Percentiles rank a stretch among this genome's conserved stretches.
Evolutionary conservation across 2,329 filamentous ascomycete species (phyloP).

Genomic region (Monosporascus sp.): DNA sequence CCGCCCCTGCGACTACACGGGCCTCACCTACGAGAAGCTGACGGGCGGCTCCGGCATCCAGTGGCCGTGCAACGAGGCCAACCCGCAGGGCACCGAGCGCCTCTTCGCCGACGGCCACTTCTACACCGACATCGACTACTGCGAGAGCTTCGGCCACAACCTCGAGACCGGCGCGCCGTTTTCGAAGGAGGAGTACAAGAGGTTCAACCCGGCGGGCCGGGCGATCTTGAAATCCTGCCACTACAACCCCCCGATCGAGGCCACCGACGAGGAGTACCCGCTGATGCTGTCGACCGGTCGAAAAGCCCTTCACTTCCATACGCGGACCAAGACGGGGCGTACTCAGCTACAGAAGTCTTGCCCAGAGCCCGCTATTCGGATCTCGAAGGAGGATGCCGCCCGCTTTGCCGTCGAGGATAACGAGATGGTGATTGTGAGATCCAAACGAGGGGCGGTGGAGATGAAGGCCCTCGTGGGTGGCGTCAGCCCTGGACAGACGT

Average conservation of each 20-base stretch:
- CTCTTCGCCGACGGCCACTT: constrained; percentile 29
- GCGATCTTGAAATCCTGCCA: constrained; percentile 31
- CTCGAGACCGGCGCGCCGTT: constrained; percentile 31
- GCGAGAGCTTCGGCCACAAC: constrained; percentile 33
- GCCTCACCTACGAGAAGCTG: constrained; percentile 28
- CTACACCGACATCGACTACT: constrained; percentile 31
- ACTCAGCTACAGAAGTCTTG: constrained; percentile 25
- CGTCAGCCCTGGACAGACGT: constrained; percentile 27
- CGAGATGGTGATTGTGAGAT: constrained; percentile 27
- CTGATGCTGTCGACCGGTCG: constrained; percentile 28
- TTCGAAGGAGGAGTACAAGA: constrained; percentile 23
- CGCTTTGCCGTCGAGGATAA: constrained; percentile 19
- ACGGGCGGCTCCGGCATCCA: constrained; percentile 31
- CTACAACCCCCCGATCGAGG: constrained; percentile 25
- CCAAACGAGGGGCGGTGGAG: constrained; percentile 25
- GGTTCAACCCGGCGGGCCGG: constrained; percentile 26
- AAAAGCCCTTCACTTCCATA: constrained; percentile 32
- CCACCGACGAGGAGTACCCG: constrained; percentile 27
- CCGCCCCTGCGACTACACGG: constrained; percentile 31
- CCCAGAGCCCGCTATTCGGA: constrained; percentile 23
- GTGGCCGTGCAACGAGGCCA: constrained; percentile 30
- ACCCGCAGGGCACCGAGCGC: constrained; percentile 29
- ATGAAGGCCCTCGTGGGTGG: constrained; percentile 23
- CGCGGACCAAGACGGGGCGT: constrained; percentile 31
- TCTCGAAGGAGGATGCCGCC: constrained; percentile 26